Base-by-base conservation (phyloP, 2,329 filamentous ascomycete species). In the Penicillium sp. region DNA sequence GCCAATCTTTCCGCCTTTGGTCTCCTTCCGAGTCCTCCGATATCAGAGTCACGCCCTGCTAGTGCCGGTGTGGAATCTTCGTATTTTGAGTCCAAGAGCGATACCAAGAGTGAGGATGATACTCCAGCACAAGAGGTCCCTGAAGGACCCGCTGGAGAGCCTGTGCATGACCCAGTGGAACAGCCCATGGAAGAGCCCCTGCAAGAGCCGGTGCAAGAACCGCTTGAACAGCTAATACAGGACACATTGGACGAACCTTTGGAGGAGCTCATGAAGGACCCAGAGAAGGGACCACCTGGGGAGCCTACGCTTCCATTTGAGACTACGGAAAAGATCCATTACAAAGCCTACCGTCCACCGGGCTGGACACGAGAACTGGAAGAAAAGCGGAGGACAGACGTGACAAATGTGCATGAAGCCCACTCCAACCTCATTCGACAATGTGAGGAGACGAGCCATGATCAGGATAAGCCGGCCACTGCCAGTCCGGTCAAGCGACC, bases 21-120 rank as follows among this genome's bases (percentile, higher is more conserved):
- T 2, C 59, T 69, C 10, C 55, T 69, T 6, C 67, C 67, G 2
- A 69, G 67, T 43, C 67, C 66, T 18, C 64, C 66, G 23, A 57
- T 69, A 3, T 67, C 67, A 35, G 67, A 69, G 26, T 63, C 60
- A 11, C 52, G 59, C 10, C 53, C 52, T 0, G 58, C 61, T 3
- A 62, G 63, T 7, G 45, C 54, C 0, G 61, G 57, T 0, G 55
- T 62, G 7, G 58, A 63, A 23, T 57, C 59, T 4, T 55, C 60
- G 4, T 66, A 61, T 34, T 62, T 65, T 42, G 57, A 59, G 29
- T 50, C 50, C 4, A 37, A 47, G 40, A 47, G 34, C 7, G 20
- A 47, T 1, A n/a, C 31, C 6, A 38, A 11, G 7, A 14, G 38
- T 24, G 10, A 32, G 6, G 31, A 34, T 9, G 14, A 34, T 11